These are phyloP conservation scores for Suillus clintonianus DNA, from an alignment of 768 basidiomycete genomes.

Conservation along the genomic window DNA sequence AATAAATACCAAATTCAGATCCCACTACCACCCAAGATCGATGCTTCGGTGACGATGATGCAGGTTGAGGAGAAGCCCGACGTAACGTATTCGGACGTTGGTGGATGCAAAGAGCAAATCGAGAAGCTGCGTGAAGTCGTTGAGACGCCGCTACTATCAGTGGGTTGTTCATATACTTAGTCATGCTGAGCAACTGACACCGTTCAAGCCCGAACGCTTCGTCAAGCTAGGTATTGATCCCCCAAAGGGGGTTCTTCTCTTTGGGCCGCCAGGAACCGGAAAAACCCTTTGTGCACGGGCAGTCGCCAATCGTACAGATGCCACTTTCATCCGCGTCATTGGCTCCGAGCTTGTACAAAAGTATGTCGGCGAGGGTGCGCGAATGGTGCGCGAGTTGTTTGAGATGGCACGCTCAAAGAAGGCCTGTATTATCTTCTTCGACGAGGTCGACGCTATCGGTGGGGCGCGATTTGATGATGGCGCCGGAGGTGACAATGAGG, in stretches of 20 bases:
- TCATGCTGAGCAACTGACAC: conserved; percentile 15
- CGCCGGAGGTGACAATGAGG: conserved; percentile 98
- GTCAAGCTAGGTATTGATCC: conserved; percentile 98
- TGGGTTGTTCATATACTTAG: conserved; percentile 40
- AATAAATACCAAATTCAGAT: conserved; percentile 99
- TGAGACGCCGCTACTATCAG: conserved; percentile 91
- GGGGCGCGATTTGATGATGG: conserved; percentile 98
- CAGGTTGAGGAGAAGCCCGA: conserved; percentile 99
- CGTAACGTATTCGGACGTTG: conserved; percentile 96
- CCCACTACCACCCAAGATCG: conserved; percentile 97
- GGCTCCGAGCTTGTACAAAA: conserved; percentile 99
- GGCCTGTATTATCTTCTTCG: conserved; percentile 99
- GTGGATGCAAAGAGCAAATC: conserved; percentile 99
- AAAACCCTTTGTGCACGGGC: conserved; percentile 98
- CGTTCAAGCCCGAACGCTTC: conserved; percentile 92
- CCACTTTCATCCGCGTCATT: conserved; percentile 98
- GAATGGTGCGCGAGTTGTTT: conserved; percentile 98
- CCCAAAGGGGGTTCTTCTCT: conserved; percentile 95
- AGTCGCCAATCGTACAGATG: conserved; percentile 97
- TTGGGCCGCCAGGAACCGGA: conserved; percentile 96
- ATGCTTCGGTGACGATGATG: conserved; percentile 99
- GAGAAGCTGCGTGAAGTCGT: conserved; percentile 99
- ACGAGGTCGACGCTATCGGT: conserved; percentile 98
- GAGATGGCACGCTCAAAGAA: conserved; percentile 99
- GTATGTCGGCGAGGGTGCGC: conserved; percentile 97